Percentiles rank a stretch among this genome's conserved stretches.
Conservation (phyloP, 2,329 filamentous ascomycete species). For the Huntiella bhutanensis region DNA sequence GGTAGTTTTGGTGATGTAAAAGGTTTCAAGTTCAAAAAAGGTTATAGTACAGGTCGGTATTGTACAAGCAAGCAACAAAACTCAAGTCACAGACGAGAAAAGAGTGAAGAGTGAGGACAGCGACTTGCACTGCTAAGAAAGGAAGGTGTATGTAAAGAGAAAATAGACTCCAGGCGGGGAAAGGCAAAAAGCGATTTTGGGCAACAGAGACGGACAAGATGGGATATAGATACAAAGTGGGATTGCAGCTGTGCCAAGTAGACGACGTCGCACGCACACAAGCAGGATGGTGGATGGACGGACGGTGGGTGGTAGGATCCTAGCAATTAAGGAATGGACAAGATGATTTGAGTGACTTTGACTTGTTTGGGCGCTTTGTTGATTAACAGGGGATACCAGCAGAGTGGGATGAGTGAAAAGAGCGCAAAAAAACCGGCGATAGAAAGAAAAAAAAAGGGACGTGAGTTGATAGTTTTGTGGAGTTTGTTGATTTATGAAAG, state of each 20-base stretch:
- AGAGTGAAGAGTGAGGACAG: constrained; percentile 1
- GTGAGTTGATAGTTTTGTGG: too few relatives aligned
- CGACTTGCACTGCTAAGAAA: constrained; percentile 6
- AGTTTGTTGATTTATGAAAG: too few relatives aligned
- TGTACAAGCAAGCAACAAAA: constrained; percentile 2
- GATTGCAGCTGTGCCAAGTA: background rate
- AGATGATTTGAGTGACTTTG: constrained; percentile 1
- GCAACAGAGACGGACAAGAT: background rate
- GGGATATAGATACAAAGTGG: background rate
- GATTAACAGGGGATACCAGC: background rate
- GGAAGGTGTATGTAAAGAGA: constrained; percentile 8
- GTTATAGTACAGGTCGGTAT: constrained; percentile 10
- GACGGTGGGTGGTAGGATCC: background rate
- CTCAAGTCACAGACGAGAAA: background rate
- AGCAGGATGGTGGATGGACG: too few relatives aligned
- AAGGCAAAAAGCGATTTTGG: background rate
- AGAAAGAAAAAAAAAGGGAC: background rate
- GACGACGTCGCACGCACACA: too few relatives aligned
- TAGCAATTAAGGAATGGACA: background rate
- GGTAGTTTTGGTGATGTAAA: constrained; percentile 8
- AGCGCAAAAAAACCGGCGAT: constrained; percentile 2
- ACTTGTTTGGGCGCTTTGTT: constrained; percentile 5
- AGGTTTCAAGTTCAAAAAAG: background rate
- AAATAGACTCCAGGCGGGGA: background rate
- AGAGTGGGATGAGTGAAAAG: constrained; percentile 4